A percentile compares a stretch with the other conserved stretches of the same genome.
phyloP scores from a whole-genome alignment of 2,329 filamentous ascomycete species.

The Colletotrichum noveboracense region DNA sequence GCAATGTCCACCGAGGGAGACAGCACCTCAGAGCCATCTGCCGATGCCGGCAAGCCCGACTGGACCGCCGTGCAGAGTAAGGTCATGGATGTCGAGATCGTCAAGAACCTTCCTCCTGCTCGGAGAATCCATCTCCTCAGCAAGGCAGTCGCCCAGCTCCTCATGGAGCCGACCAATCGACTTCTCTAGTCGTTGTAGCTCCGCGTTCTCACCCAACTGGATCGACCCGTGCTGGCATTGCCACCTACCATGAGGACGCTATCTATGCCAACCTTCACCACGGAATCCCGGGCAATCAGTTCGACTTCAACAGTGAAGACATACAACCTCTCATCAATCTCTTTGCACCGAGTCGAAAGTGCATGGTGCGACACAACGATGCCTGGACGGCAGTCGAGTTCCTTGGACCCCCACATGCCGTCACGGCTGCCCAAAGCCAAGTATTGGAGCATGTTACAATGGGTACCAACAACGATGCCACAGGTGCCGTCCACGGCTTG shows the following conservation, averaged over 20 bases:
- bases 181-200: not conserved
- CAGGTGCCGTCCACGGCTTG: not conserved
- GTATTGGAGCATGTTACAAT: not conserved
- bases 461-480: accelerated
- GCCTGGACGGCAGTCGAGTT: not conserved
- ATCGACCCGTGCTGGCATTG: not conserved
- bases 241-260: not conserved
- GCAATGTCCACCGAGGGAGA: not conserved
- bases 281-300: not conserved
- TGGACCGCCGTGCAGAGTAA: not conserved
- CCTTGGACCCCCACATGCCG: not conserved
- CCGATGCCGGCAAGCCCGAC: not conserved
- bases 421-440: not conserved
- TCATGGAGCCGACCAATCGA: not conserved
- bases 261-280: not conserved
- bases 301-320: not conserved
- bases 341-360: not conserved
- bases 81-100: not conserved
- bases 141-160: not conserved
- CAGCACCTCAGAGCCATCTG: not conserved
- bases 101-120: not conserved
- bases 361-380: not conserved
- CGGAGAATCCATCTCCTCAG: not conserved
- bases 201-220: not conserved
- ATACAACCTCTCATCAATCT: not conserved